phyloP scores from a whole-genome alignment of 2,329 filamentous ascomycete species.

The Xylaria polymorpha region DNA sequence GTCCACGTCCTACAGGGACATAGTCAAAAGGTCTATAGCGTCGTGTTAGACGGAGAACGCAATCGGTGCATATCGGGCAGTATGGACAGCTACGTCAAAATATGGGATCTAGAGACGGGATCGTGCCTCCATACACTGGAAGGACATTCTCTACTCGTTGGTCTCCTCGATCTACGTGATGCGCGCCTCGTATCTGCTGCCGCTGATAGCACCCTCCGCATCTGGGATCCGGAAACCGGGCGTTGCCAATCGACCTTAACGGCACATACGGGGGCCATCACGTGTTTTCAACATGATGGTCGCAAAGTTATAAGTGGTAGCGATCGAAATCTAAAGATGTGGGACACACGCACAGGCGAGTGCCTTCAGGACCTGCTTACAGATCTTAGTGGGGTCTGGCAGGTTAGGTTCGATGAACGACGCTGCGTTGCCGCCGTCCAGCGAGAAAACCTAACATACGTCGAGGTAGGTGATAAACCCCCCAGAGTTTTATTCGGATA shows the following conservation, averaged over 20 bases:
- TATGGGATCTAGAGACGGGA: conserved; percentile 93
- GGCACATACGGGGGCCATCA: conserved; percentile 96
- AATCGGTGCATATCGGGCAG: conserved; percentile 97
- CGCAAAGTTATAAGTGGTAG: conserved; percentile 97
- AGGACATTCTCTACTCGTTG: conserved; percentile 91
- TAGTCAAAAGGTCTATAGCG: conserved; percentile 93
- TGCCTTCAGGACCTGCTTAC: conserved; percentile 93
- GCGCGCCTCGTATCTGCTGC: conserved; percentile 94
- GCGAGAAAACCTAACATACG: conserved; percentile 89
- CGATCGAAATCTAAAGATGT: conserved; percentile 97
- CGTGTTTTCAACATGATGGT: conserved; percentile 97
- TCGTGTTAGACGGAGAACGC: conserved; percentile 89
- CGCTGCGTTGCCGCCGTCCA: conserved; percentile 97
- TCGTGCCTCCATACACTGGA: conserved; percentile 88
- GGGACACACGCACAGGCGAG: conserved; percentile 92
- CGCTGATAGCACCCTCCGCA: conserved; percentile 92
- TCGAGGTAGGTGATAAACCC: conserved; percentile 76
- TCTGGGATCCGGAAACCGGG: conserved; percentile 96
- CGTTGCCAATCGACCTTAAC: conserved; percentile 90
- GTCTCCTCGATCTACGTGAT: conserved; percentile 87
- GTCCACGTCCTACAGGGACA: conserved; percentile 88
- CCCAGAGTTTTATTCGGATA: conserved; percentile 7
- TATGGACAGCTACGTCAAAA: conserved; percentile 98
- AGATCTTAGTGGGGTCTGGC: conserved; percentile 96
- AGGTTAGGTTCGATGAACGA: conserved; percentile 96